phyloP scores from a whole-genome alignment of 345 rosid species.

The Linum lewisii region DNA sequence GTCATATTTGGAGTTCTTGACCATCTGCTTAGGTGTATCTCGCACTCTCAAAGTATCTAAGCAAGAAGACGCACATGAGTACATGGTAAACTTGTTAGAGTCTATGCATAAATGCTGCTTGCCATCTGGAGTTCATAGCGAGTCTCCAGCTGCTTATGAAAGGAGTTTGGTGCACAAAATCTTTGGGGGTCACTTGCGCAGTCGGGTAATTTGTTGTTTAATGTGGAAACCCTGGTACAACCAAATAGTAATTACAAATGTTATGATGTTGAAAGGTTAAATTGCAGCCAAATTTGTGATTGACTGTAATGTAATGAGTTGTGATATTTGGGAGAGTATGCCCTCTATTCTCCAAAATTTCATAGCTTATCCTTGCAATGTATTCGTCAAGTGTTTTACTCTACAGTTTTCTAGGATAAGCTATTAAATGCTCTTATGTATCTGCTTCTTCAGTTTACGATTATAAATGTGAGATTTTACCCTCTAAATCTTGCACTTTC shows the following conservation, averaged over 20 bases:
- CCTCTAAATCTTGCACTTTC: background rate
- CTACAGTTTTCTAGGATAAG: background rate
- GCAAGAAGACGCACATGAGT: conserved; percentile 97
- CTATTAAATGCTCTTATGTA: too few species aligned
- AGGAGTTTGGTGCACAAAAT: conserved; percentile 92
- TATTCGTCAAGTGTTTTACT: background rate
- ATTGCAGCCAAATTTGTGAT: background rate
- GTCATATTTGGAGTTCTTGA: conserved; percentile 27
- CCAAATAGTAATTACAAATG: background rate
- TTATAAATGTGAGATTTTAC: background rate
- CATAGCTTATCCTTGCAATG: background rate
- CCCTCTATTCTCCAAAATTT: background rate
- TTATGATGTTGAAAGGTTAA: background rate
- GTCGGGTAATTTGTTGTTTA: conserved; percentile 47
- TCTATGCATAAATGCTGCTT: conserved; percentile 97
- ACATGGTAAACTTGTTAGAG: conserved; percentile 89
- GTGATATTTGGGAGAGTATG: background rate
- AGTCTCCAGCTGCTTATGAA: conserved; percentile 83
- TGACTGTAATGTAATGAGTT: background rate
- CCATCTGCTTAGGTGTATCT: conserved; percentile 64
- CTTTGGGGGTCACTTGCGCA: conserved; percentile 87
- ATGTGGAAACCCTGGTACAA: background rate
- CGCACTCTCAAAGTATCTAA: conserved; percentile 65
- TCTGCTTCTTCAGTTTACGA: background rate
- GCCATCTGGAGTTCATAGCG: conserved; percentile 85